Percentiles rank a stretch among this genome's conserved stretches.
phyloP scores from a whole-genome alignment of 495 filamentous ascomycete species.

The Hypoxylon cercidicola region DNA sequence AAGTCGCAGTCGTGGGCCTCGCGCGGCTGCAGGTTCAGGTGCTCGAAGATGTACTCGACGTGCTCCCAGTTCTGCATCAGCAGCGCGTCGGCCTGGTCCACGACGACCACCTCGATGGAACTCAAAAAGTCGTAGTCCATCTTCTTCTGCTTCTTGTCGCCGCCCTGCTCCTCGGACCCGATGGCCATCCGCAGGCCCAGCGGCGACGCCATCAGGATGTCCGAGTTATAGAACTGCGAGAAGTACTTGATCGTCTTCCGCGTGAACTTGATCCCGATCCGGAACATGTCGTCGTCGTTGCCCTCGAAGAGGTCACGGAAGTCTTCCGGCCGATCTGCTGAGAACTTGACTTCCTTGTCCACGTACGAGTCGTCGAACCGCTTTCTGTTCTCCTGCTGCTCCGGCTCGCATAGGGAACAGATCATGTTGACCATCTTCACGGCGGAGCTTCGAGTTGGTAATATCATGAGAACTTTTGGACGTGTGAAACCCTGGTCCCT shows the following conservation, averaged over 20 bases:
- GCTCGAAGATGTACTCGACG: conserved; percentile 86
- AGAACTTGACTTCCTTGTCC: conserved; percentile 70
- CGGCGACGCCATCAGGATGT: conserved; percentile 91
- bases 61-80: conserved; percentile 99
- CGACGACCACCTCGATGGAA: conserved; percentile 87
- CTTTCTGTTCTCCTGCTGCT: conserved; percentile 95
- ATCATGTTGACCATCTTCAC: conserved; percentile 80
- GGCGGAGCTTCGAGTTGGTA: conserved; percentile 88
- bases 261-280: conserved; percentile 92
- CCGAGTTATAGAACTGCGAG: conserved; percentile 93
- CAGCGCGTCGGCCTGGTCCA: conserved; percentile 93
- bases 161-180: conserved; percentile 68
- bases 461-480: conserved; percentile 88
- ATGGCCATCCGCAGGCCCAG: conserved; percentile 90
- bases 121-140: conserved; percentile 90
- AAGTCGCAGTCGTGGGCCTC: conserved; percentile 96
- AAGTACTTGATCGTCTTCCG: conserved; percentile 95
- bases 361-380: conserved; percentile 86
- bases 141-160: conserved; percentile 67
- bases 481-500: conserved; percentile 96
- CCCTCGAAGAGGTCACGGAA: conserved; percentile 91
- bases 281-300: conserved; percentile 97
- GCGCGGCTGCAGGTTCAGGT: conserved; percentile 89
- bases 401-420: conserved; percentile 75
- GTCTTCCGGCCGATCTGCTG: conserved; percentile 81